Evolutionary conservation across 2,329 filamentous ascomycete species (phyloP), one percentile per base, ranked within the genome.

Genomic region (Salinomyces thailandicus): DNA sequence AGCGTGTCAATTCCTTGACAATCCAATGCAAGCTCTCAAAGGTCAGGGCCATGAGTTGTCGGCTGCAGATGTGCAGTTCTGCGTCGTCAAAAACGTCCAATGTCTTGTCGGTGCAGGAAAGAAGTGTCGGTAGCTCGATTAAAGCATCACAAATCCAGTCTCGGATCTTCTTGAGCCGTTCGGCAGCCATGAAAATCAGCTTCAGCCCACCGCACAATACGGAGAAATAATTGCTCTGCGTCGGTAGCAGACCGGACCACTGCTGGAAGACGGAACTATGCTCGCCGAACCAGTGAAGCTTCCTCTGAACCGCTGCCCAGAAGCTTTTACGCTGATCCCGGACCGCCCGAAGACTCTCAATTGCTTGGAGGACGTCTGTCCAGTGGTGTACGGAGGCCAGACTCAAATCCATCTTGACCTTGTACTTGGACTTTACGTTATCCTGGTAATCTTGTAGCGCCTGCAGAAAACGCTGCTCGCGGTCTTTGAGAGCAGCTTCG

Each of bases 141-240:
- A 32, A 18, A 9, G 30, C 30, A 32, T 32, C 30, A 9, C 14
- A 18, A 15, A 32, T 5, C 30, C 17, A 17, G 9, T 18, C 30
- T 11, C 30, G 15, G 17, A 32, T 15, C 13, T 32, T 12, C 15
- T 32, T 16, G 2, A 32, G 15, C 17, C 30, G 9, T 5, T 11
- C 30, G 11, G 17, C 17, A 14, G 30, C 30, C 14, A 17, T 15
- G 3, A 32, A 17, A 16, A 32, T 32, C 14, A 32, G 30, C 30
- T 32, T 32, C 30, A 32, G 30, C 2, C 30, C 30, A 9, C 30
- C 30, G 16, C 30, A 32, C 14, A 32, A 9, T 2, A 32, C 30
- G 9, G 30, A 32, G 30, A 32, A 32, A 16, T 32, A 32, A 9
- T 32, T 12, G 18, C 17, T 32, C 30, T 32, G 30, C 30, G 30